Base-by-base conservation (phyloP, 495 filamentous ascomycete species). In the Aeminium ludgeri region DNA sequence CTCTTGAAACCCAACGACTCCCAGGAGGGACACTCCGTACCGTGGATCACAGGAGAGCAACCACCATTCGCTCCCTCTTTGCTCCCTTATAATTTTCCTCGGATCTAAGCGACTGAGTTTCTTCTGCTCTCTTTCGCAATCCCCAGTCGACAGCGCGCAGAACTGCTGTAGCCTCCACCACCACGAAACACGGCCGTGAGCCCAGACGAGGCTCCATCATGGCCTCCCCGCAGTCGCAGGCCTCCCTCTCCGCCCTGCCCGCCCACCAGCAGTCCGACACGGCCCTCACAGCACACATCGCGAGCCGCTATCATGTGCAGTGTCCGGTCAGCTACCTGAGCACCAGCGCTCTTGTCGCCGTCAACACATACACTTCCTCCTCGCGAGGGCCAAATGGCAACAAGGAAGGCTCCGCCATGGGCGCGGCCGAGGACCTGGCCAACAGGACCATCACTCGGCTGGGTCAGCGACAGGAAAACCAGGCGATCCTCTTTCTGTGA, bases 221-320 rank as follows among this genome's bases (percentile, higher is more conserved):
- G 48, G 38, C 48, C 13, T 23, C 51, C 25, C 73, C 53, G 73
- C 82, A 94, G 58, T 78, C 80, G n/a, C 85, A 94, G 57, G 70
- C 84, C 28, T 94, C 87, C 25, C 67, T 97, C 31, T 82, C 86
- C 23, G 76, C 84, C 20, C 64, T 97, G 40, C 89, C 89, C 25
- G 68, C 78, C 27, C 89, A 97, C 68, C 69, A 86, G 23, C 89
- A 96, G 63, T 94, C 86, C 40, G 89, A 96, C 61, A 95, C 87
- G 31, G 83, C 93, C 57, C 65, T 96, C 48, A 97, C 89, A 2
- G 83, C 86, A 23, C 89, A 97, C 61, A 70, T 97, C 19, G 89
- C 89, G 39, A 94, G 86, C 60, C 82, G 89, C 27, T 97, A 92
- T 56, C 89, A 97, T 65, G 75, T 87, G 15, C 76, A 78, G 30